These are phyloP conservation scores for Chaetomium olivaceum DNA, from an alignment of 2,329 filamentous ascomycete species.

Conservation along the genomic window DNA sequence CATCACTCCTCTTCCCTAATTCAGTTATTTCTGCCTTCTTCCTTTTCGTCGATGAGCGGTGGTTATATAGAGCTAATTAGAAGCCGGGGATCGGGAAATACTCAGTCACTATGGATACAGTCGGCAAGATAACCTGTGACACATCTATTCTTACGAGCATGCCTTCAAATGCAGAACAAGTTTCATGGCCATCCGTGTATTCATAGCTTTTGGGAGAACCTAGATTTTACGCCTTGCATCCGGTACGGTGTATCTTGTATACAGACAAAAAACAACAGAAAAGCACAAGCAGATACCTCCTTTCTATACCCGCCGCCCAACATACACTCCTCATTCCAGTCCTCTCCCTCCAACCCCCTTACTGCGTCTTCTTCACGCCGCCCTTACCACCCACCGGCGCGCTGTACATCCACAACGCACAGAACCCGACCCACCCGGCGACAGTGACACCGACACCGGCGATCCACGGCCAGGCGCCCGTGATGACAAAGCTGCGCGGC, in stretches of 20 bases:
- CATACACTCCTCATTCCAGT: not conserved
- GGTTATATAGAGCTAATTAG: not conserved
- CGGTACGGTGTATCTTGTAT: constrained; percentile 17
- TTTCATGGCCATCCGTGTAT: constrained; percentile 9
- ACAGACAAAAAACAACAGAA: constrained; percentile 8
- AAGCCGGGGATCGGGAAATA: not conserved
- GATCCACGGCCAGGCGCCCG: constrained; percentile 92
- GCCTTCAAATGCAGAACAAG: not conserved
- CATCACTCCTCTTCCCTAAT: not conserved
- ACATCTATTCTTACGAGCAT: not conserved
- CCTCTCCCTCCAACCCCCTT: not conserved
- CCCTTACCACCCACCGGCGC: constrained; percentile 45
- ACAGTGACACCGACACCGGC: constrained; percentile 82
- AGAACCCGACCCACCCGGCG: constrained; percentile 80
- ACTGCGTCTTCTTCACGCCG: constrained; percentile 52
- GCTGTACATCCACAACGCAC: constrained; percentile 81
- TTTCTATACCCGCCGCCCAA: not conserved
- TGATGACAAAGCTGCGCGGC: constrained; percentile 86
- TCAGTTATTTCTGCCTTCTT: not conserved
- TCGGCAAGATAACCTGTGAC: not conserved
- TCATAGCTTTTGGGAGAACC: constrained; percentile 14
- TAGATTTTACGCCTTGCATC: constrained; percentile 17
- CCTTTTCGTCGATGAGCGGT: not conserved
- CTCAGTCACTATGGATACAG: not conserved
- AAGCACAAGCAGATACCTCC: constrained; percentile 5